Conservation (phyloP, 2,329 filamentous ascomycete species). For the Polychaeton citri region DNA sequence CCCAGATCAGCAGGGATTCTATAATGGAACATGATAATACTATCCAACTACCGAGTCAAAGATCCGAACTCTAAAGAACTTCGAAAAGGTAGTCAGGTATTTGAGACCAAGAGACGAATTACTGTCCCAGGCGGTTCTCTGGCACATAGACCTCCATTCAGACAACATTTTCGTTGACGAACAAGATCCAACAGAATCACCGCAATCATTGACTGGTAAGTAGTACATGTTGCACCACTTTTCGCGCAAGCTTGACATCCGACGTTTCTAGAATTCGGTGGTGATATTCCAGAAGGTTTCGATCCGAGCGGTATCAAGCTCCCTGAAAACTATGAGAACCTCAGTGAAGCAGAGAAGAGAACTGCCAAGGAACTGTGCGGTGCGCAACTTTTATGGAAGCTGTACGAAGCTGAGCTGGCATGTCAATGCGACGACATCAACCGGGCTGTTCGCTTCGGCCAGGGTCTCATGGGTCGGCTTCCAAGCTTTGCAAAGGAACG, state of each 20-base stretch:
- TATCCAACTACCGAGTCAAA: slow-evolving; percentile 1
- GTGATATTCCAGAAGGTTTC: slow-evolving; percentile 3
- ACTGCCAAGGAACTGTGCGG: slow-evolving; percentile 3
- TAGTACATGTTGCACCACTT: slow-evolving; percentile 2
- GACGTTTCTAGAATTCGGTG: slow-evolving; percentile 4
- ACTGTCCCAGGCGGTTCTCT: slow-evolving; percentile 1
- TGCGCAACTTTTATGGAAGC: slow-evolving; percentile 4
- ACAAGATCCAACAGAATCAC: slow-evolving; percentile 17
- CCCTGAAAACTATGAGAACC: slow-evolving; percentile 4
- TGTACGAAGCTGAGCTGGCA: slow-evolving; percentile 5
- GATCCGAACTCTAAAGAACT: slow-evolving; percentile 1
- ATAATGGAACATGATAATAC: slow-evolving; percentile 4
- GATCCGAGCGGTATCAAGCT: slow-evolving; percentile 3
- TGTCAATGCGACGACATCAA: slow-evolving; percentile 4
- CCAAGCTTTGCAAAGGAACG: slow-evolving; percentile 4
- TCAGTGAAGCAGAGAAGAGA: slow-evolving; percentile 3
- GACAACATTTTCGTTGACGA: slow-evolving; percentile 22
- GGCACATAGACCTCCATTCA: slow-evolving; percentile 19
- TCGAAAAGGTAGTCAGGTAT: slow-evolving; percentile 2
- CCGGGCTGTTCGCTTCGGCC: slow-evolving; percentile 4
- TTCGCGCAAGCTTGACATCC: slow-evolving; percentile 4
- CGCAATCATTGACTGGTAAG: slow-evolving; percentile 24
- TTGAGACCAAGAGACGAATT: slow-evolving; percentile 1
- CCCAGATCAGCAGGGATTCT: slow-evolving; percentile 5
- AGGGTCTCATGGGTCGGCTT: slow-evolving; percentile 4